A percentile compares a stretch with the other conserved stretches of the same genome.
Evolutionary conservation across 129 eudicot genomes (phyloP).

Genomic region (Daucus carota): DNA sequence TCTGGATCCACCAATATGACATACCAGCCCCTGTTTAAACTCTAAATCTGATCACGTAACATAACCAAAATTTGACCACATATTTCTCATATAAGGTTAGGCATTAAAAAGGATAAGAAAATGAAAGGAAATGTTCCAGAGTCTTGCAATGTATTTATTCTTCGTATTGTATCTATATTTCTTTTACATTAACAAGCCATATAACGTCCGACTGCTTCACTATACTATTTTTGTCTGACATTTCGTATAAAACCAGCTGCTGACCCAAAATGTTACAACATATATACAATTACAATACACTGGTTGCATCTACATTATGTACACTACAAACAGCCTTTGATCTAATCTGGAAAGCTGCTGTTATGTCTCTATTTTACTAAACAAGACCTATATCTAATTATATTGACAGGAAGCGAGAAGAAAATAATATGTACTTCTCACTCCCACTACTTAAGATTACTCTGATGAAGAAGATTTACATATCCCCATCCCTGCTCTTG

Average conservation of each 20-base stretch:
- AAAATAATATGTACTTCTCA: background rate
- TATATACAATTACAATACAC: background rate
- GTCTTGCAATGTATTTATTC: too few species aligned
- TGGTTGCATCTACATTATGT: background rate
- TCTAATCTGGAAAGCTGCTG: background rate
- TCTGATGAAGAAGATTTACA: constrained; percentile 62
- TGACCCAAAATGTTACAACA: background rate
- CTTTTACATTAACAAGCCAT: too few species aligned
- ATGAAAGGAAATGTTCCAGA: too few species aligned
- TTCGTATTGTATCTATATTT: too few species aligned
- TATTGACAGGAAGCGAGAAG: background rate
- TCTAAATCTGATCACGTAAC: too few species aligned
- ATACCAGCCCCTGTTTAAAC: too few species aligned
- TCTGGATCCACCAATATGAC: too few species aligned
- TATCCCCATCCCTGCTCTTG: constrained; percentile 69
- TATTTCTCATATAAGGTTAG: too few species aligned
- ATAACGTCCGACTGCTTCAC: too few species aligned
- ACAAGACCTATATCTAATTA: background rate
- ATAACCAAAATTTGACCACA: too few species aligned
- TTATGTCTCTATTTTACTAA: background rate
- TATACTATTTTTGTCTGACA: background rate
- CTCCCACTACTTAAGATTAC: constrained; percentile 39
- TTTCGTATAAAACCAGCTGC: background rate
- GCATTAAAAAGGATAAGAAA: too few species aligned
- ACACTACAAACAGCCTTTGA: background rate